phyloP scores from a whole-genome alignment of 2,329 filamentous ascomycete species.

The Xylariaceae sp. region DNA sequence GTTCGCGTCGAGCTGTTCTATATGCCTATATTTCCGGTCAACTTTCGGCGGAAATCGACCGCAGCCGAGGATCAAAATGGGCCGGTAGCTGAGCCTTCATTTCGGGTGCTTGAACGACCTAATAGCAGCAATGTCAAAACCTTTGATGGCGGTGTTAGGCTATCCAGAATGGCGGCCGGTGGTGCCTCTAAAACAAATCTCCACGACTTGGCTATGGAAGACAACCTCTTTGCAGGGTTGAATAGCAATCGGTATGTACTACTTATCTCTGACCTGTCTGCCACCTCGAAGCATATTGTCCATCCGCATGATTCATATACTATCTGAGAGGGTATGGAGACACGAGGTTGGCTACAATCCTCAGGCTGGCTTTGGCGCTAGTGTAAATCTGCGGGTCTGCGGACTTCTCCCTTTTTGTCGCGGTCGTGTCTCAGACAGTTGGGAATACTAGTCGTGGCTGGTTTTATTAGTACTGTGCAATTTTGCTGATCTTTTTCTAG shows the following conservation, averaged over 20 bases:
- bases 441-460: slow-evolving; percentile 16
- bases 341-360: not conserved
- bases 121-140: slow-evolving; percentile 54
- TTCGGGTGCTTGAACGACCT: slow-evolving; percentile 63
- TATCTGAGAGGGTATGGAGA: not conserved
- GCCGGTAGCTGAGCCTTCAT: slow-evolving; percentile 57
- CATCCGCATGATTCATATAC: not conserved
- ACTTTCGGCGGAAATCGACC: slow-evolving; percentile 67
- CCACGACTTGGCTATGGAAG: slow-evolving; percentile 50
- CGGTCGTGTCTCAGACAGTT: slow-evolving; percentile 34
- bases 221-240: slow-evolving; percentile 65
- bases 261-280: slow-evolving; percentile 10
- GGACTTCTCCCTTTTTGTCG: not conserved
- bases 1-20: slow-evolving; percentile 46
- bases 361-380: not conserved
- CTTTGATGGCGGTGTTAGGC: slow-evolving; percentile 57
- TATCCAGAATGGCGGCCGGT: slow-evolving; percentile 46
- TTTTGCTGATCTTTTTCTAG: slow-evolving; percentile 48
- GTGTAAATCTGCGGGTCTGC: not conserved
- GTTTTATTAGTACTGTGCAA: slow-evolving; percentile 47
- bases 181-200: slow-evolving; percentile 49
- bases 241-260: slow-evolving; percentile 63
- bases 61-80: slow-evolving; percentile 62
- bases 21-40: slow-evolving; percentile 69
- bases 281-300: not conserved